phyloP scores from a whole-genome alignment of 2,329 filamentous ascomycete species.

The Alternaria consortialis region DNA sequence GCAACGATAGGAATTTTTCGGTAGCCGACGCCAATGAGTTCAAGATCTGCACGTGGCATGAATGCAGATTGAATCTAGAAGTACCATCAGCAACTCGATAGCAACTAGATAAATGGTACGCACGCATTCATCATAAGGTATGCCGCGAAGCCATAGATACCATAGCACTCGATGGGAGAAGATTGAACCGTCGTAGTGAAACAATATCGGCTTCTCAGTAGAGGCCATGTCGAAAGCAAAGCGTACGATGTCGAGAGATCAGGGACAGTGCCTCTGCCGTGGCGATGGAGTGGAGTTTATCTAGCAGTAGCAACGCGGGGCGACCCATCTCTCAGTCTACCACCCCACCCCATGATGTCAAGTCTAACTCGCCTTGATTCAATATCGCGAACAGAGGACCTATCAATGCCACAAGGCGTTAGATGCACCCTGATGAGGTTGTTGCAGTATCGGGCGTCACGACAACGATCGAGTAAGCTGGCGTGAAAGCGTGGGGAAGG shows the following conservation, averaged over 20 bases:
- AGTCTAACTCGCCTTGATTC: not conserved
- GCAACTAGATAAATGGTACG: slow-evolving; percentile 37
- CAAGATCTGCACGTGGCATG: slow-evolving; percentile 44
- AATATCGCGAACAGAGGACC: not conserved
- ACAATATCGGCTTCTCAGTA: slow-evolving; percentile 64
- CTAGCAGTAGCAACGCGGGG: not conserved
- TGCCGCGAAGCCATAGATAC: slow-evolving; percentile 73
- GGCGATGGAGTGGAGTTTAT: not conserved
- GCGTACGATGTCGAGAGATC: not conserved
- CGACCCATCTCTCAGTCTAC: not conserved
- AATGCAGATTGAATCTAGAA: slow-evolving; percentile 65
- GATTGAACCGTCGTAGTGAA: slow-evolving; percentile 72
- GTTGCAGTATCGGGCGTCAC: slow-evolving; percentile 1
- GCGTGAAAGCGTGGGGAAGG: not conserved
- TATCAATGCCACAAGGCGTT: not conserved
- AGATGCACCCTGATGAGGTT: not conserved
- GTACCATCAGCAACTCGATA: not conserved
- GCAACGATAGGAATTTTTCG: slow-evolving; percentile 48
- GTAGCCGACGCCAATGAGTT: slow-evolving; percentile 48
- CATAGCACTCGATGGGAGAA: slow-evolving; percentile 70
- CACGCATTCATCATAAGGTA: slow-evolving; percentile 74
- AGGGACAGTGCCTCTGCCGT: too few species aligned
- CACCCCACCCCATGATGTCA: not conserved
- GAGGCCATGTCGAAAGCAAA: slow-evolving; percentile 20
- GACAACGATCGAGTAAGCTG: not conserved